Conservation (phyloP, 257 asterid genomes). For the Prunella vulgaris region DNA sequence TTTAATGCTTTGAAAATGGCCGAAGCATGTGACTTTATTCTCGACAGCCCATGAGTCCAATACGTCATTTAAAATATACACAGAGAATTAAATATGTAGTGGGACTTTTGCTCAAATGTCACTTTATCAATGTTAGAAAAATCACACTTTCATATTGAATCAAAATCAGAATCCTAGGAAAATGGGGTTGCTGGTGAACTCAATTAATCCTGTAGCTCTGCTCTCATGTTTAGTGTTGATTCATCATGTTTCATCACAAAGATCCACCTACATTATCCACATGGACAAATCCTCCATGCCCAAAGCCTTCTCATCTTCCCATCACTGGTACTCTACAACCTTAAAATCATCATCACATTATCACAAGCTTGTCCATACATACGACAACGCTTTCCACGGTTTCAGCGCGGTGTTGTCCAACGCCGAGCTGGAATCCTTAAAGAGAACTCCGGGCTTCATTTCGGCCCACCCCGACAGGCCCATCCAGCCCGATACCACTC, state of each 20-base stretch:
- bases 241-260: constrained; percentile 25
- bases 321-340: constrained; percentile 40
- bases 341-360: constrained; percentile 21
- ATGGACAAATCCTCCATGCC: constrained; percentile 54
- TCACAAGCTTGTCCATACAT: constrained; percentile 31
- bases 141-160: background rate
- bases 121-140: background rate
- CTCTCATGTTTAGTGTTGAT: constrained; percentile 23
- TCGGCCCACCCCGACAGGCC: constrained; percentile 37
- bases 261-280: constrained; percentile 44
- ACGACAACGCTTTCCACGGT: constrained; percentile 53
- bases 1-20: background rate
- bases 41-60: background rate
- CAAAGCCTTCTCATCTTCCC: constrained; percentile 29
- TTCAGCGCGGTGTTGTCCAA: constrained; percentile 47
- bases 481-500: constrained; percentile 47
- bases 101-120: background rate
- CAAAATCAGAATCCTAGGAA: background rate
- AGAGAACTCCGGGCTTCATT: constrained; percentile 46
- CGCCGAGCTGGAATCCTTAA: constrained; percentile 33
- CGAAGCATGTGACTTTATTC: constrained; percentile 20
- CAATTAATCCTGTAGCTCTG: constrained; percentile 19
- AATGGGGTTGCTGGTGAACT: constrained; percentile 21
- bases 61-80: constrained; percentile 11
- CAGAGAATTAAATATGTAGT: background rate